Evolutionary conservation across 495 filamentous ascomycete genomes (phyloP), one percentile per base, ranked within the genome.

Genomic region (Talaromyces proteolyticus): DNA sequence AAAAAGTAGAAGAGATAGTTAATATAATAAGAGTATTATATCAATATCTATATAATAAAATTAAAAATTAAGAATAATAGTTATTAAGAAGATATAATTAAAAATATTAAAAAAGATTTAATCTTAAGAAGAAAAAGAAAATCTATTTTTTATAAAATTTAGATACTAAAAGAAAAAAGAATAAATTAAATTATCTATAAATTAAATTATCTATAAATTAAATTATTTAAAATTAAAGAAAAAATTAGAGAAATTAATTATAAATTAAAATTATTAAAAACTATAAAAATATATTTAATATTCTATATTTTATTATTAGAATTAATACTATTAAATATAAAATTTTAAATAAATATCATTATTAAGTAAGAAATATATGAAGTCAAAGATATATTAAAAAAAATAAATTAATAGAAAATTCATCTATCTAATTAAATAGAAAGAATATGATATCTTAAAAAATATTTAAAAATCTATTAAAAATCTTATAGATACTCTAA

Each of bases 181-280:
- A 42, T 42, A 42, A 42, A 42, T 21, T 42, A 19, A 10, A 42
- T 20, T 20, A 42, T 20, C 20, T 42, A 42, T 18, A 10, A 20
- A 42, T 42, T 18, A 20, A 10, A 42, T 10, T 21, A 42, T 42
- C 20, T 42, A 42, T 18, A 10, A 20, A 42, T 42, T 18, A 20
- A 10, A 42, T 10, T 21, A 42, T 42, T 42, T 42, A 42, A 42
- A 20, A 42, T 42, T 42, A 42, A 42, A 42, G 20, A 42, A 42
- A 42, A 42, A 42, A 42, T 42, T 42, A 42, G 40, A n/a, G 11
- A 42, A 18, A 17, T 42, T 21, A 42, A 42, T 42, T 42, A 42
- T 21, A 42, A 42, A 17, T 17, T 42, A 5, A 42, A 42, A 20
- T 10, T 42, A 42, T 21, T 42, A 18, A 17, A 17, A 20, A 18